A percentile compares a stretch with the other conserved stretches of the same genome.
phyloP scores from a whole-genome alignment of 169 alveolate genomes.

The Plasmodium coatneyi region DNA sequence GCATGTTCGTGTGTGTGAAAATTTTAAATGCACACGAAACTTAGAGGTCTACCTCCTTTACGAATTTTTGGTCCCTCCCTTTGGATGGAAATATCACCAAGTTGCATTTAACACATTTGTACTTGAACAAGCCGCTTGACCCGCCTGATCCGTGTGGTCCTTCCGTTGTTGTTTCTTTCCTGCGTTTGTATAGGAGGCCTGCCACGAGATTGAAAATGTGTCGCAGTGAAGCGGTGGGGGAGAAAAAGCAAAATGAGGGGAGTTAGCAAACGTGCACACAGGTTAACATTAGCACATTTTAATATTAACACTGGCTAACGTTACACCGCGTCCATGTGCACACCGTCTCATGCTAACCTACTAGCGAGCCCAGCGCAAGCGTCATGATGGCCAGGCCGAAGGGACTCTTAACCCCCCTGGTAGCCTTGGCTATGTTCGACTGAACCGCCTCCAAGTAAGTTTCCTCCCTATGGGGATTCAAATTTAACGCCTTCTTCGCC shows the following conservation, averaged over 20 bases:
- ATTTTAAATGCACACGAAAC: background rate
- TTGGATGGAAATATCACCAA: constrained; percentile 85
- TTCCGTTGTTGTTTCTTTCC: background rate
- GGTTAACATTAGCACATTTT: background rate
- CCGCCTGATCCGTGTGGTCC: background rate
- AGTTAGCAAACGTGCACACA: background rate
- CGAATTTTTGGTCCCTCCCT: constrained; percentile 82
- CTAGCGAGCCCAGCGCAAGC: constrained; percentile 32
- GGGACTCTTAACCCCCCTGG: constrained; percentile 13
- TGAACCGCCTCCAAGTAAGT: constrained; percentile 24
- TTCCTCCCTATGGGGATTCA: constrained; percentile 13
- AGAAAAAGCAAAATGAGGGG: background rate
- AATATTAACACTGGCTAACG: background rate
- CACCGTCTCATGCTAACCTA: background rate
- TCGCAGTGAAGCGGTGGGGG: background rate
- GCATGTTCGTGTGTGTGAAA: background rate
- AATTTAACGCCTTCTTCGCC: background rate
- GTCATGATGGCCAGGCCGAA: background rate
- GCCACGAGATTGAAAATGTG: background rate
- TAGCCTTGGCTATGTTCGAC: background rate
- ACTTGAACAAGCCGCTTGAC: constrained; percentile 18
- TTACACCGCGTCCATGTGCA: too few relatives aligned
- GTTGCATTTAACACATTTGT: constrained; percentile 83
- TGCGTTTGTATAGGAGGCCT: background rate
- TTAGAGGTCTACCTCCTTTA: constrained; percentile 76